Percentiles rank a stretch among this genome's conserved stretches.
These are phyloP conservation scores for Rhodosporidiobolus odoratus DNA, from an alignment of 768 basidiomycete genomes.

Conservation along the genomic window DNA sequence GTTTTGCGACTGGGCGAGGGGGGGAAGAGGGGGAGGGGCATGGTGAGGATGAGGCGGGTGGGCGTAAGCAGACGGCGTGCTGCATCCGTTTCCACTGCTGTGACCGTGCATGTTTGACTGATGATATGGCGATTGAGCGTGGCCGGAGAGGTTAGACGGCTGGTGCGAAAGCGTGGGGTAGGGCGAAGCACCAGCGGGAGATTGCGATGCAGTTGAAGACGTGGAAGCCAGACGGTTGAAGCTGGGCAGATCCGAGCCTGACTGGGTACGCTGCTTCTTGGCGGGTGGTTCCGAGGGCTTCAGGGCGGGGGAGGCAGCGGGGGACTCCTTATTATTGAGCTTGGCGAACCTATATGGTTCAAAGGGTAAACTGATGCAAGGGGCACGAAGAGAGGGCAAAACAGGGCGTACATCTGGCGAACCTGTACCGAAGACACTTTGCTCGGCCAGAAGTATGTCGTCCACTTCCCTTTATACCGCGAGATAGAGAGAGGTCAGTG, in stretches of 20 bases:
- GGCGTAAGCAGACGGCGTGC: no score
- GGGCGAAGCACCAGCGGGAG: neutral
- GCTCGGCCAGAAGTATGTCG: conserved; percentile 31
- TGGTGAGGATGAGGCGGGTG: no score
- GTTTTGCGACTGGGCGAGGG: no score
- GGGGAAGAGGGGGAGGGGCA: no score
- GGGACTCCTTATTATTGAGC: conserved; percentile 13
- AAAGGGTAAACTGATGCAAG: no score
- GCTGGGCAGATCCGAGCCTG: neutral
- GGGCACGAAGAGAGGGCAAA: neutral
- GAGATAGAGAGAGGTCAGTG: neutral
- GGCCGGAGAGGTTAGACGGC: no score
- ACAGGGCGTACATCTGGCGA: conserved; percentile 21
- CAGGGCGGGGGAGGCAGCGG: neutral
- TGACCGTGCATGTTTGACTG: no score
- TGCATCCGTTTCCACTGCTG: no score
- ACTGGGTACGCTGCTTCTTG: conserved; percentile 2
- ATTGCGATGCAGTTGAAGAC: neutral
- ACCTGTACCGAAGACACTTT: conserved; percentile 18
- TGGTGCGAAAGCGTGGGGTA: no score
- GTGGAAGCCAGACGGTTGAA: neutral
- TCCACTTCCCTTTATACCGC: conserved; percentile 32
- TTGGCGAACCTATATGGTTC: conserved; percentile 18
- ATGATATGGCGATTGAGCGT: no score
- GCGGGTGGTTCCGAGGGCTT: conserved; percentile 3